Base-by-base conservation (phyloP, 768 basidiomycete genomes). In the Hygrophoropsis aurantiaca region DNA sequence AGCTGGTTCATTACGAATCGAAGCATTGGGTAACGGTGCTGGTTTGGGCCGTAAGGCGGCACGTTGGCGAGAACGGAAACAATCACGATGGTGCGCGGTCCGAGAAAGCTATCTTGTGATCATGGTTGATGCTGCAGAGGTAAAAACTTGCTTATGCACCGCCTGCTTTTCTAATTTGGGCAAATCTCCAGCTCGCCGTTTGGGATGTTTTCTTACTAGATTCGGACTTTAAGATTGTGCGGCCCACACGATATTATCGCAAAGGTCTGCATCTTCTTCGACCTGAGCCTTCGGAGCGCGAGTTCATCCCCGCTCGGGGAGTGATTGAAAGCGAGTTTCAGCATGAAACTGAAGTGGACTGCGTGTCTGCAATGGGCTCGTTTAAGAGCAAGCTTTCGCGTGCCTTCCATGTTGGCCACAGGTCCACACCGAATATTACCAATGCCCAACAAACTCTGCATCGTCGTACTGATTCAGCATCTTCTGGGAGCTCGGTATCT, bases 141-240 rank as follows among this genome's bases (percentile, higher is more conserved):
- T 91, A 57, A 42, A 75, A n/a, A n/a, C n/a, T n/a, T n/a, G n/a
- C n/a, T n/a, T n/a, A n/a, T n/a, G n/a, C n/a, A n/a, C n/a, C n/a
- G n/a, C n/a, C n/a, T n/a, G n/a, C n/a, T 30, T 20, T 41, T 41
- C 18, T 24, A 21, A 13, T 37, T 35, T 47, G 25, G 52, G 36
- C 20, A 32, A 19, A 39, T 32, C 20, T 49, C 26, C 19, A 94
- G 89, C 72, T 86, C n/a, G 72, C 70, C n/a, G 70, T 97, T 32
- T 91, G 87, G 82, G 95, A 98, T 49, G 94, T 97, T 11, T 95
- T 99, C 68, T 74, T 97, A 33, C 71, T 98, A 42, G 95, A 98
- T 62, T 69, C 80, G 1, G 87, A 93, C 59, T 98, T 99, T 61
- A 74, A 76, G 42, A 92, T 98, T 44, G 84, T 93, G 59, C 81